Conservation (phyloP, 1,139 yeast genomes). For the Pichia terricola region DNA sequence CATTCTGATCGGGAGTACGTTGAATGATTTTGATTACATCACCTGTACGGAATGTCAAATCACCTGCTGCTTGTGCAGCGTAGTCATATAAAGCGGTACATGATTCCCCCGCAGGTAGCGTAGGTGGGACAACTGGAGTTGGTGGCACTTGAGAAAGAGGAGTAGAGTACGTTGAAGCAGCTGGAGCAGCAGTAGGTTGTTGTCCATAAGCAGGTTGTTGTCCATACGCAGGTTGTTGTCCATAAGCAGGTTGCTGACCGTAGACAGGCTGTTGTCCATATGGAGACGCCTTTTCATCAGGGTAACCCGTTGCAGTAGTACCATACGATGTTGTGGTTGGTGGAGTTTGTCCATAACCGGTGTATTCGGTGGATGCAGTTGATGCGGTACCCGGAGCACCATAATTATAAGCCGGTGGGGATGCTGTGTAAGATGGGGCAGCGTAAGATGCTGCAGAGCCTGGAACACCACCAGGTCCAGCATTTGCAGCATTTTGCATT, state of each 20-base stretch:
- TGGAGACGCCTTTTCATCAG: constrained; percentile 1
- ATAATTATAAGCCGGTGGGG: constrained; percentile 12
- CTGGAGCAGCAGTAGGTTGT: constrained; percentile 23
- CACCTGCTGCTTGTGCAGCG: constrained; percentile 84
- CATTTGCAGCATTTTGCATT: constrained; percentile 29
- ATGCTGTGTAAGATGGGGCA: constrained; percentile 5
- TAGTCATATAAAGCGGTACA: constrained; percentile 74
- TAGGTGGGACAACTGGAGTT: constrained; percentile 29
- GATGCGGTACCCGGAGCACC: constrained; percentile 3
- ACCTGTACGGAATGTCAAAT: constrained; percentile 79
- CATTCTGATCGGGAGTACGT: constrained; percentile 74
- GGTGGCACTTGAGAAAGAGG: constrained; percentile 25
- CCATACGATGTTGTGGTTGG: constrained; percentile 1
- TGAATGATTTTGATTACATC: constrained; percentile 76
- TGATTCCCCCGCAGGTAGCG: constrained; percentile 38
- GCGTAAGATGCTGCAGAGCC: constrained; percentile 20
- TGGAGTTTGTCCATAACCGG: constrained; percentile 9
- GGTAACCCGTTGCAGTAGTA: neutral
- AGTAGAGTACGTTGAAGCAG: constrained; percentile 18
- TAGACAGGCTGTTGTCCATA: neutral
- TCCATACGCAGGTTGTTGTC: constrained; percentile 5
- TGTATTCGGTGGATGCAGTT: constrained; percentile 10
- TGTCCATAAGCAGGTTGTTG: constrained; percentile 1
- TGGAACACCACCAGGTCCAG: constrained; percentile 18
- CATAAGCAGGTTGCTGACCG: constrained; percentile 4